These are phyloP conservation scores for Lumnitzera littorea DNA, from an alignment of 345 rosid genomes.

Conservation along the genomic window DNA sequence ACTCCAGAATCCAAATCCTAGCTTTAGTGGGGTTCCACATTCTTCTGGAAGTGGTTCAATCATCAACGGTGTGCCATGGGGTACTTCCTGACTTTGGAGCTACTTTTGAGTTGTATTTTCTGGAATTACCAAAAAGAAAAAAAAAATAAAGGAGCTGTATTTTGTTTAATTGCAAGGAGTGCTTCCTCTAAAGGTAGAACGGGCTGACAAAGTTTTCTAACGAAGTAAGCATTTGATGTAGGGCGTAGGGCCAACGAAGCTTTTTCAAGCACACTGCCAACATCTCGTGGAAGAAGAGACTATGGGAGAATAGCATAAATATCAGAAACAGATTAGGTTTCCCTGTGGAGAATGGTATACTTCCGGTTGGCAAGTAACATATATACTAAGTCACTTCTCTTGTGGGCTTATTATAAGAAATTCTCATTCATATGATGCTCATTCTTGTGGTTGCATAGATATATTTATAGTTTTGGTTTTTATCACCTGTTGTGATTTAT, in stretches of 20 bases:
- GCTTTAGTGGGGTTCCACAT: slow-evolving; percentile 54
- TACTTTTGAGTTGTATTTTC: not conserved
- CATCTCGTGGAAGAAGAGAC: slow-evolving; percentile 88
- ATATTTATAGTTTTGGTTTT: too few species aligned
- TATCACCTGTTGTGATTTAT: too few species aligned
- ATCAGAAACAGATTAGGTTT: slow-evolving; percentile 9
- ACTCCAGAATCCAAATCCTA: slow-evolving; percentile 61
- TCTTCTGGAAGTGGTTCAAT: slow-evolving; percentile 79
- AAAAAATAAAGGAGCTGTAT: not conserved
- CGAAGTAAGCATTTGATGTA: slow-evolving; percentile 17
- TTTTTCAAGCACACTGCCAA: slow-evolving; percentile 55
- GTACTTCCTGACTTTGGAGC: slow-evolving; percentile 36
- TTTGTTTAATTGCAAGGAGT: slow-evolving; percentile 2
- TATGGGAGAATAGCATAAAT: slow-evolving; percentile 70
- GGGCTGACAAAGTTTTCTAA: slow-evolving; percentile 4
- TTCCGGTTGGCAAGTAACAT: slow-evolving; percentile 47
- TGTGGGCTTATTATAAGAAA: slow-evolving; percentile 40
- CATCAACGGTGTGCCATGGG: slow-evolving; percentile 71
- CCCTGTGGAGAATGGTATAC: slow-evolving; percentile 17
- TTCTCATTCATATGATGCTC: too few species aligned
- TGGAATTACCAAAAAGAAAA: not conserved
- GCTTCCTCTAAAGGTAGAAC: slow-evolving; percentile 10
- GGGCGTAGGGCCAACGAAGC: slow-evolving; percentile 80
- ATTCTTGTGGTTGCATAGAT: too few species aligned
- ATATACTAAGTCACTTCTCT: slow-evolving; percentile 47